These are phyloP conservation scores for Eucalyptus paniculata DNA, from an alignment of 345 rosid genomes.

Conservation along the genomic window DNA sequence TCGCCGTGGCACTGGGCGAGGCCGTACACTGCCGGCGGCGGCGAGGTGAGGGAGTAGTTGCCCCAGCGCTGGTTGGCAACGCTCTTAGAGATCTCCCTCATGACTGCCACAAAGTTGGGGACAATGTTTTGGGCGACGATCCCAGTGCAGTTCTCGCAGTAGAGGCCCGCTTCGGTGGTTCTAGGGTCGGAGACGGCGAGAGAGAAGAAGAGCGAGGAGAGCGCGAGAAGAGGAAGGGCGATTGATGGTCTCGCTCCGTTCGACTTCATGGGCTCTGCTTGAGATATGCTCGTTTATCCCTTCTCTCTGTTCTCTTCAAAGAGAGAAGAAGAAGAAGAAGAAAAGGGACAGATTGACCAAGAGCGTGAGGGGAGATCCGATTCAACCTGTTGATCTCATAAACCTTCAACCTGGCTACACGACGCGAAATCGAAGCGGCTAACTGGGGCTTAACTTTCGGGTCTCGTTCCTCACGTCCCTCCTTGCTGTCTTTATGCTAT, in stretches of 20 bases:
- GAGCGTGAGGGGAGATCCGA: neutral
- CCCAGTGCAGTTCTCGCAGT: neutral
- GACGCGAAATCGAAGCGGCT: no score
- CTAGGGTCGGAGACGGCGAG: neutral
- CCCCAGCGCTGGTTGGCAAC: neutral
- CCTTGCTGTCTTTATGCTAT: no score
- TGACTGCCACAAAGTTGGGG: neutral
- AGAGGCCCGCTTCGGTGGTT: neutral
- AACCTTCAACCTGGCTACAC: no score
- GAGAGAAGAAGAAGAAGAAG: neutral
- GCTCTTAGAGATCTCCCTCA: neutral
- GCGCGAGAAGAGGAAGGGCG: no score
- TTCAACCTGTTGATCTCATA: no score
- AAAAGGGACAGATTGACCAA: neutral
- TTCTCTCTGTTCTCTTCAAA: neutral
- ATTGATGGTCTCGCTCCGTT: no score
- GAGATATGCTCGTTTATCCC: neutral
- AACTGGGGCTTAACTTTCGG: no score
- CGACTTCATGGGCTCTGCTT: neutral
- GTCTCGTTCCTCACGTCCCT: no score
- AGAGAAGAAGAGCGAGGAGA: no score
- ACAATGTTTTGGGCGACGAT: no score
- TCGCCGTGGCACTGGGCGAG: slow-evolving; percentile 35
- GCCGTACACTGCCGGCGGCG: slow-evolving; percentile 10
- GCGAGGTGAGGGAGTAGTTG: neutral